Percentiles rank a stretch among this genome's conserved stretches.
These are phyloP conservation scores for Malassezia arunalokei DNA, from an alignment of 1,284 basidiomycete species.

Conservation along the genomic window DNA sequence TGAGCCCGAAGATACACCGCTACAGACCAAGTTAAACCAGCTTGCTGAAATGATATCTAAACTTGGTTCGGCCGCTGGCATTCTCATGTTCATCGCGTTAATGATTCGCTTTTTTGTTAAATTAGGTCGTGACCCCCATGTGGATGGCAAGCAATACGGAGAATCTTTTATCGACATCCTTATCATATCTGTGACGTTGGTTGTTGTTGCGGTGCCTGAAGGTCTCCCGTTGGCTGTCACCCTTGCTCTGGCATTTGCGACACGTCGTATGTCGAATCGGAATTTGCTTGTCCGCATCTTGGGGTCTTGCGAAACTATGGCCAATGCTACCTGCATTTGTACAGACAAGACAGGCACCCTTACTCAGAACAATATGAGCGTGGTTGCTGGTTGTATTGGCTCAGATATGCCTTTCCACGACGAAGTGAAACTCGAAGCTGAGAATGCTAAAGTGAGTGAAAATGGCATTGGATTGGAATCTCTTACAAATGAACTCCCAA, in stretches of 20 bases:
- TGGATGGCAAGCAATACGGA: conserved; percentile 59
- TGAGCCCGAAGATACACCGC: conserved; percentile 64
- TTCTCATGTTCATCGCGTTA: conserved; percentile 66
- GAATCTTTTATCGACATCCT: conserved; percentile 84
- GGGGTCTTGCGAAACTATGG: conserved; percentile 96
- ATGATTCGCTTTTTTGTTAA: conserved; percentile 92
- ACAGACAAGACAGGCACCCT: conserved; percentile 79
- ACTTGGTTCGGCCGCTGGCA: conserved; percentile 68
- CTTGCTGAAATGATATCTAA: conserved; percentile 91
- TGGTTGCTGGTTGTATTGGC: conserved; percentile 88
- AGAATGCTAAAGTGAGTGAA: conserved; percentile 48
- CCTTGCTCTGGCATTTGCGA: conserved; percentile 88
- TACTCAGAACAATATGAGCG: conserved; percentile 86
- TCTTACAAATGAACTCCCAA: conserved; percentile 49
- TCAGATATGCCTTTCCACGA: conserved; percentile 85
- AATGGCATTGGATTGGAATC: conserved; percentile 13
- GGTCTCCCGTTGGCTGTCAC: conserved; percentile 91
- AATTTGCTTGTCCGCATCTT: conserved; percentile 88
- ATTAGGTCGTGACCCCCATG: conserved; percentile 47
- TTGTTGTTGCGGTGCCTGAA: conserved; percentile 96
- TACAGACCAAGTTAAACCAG: conserved; percentile 82
- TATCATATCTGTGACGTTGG: conserved; percentile 83
- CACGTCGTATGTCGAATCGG: conserved; percentile 88
- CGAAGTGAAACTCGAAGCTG: conserved; percentile 55
- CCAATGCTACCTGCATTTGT: conserved; percentile 87